A percentile compares a stretch with the other conserved stretches of the same genome.
Evolutionary conservation across 345 rosid species (phyloP).

Genomic region (Sonneratia alba): DNA sequence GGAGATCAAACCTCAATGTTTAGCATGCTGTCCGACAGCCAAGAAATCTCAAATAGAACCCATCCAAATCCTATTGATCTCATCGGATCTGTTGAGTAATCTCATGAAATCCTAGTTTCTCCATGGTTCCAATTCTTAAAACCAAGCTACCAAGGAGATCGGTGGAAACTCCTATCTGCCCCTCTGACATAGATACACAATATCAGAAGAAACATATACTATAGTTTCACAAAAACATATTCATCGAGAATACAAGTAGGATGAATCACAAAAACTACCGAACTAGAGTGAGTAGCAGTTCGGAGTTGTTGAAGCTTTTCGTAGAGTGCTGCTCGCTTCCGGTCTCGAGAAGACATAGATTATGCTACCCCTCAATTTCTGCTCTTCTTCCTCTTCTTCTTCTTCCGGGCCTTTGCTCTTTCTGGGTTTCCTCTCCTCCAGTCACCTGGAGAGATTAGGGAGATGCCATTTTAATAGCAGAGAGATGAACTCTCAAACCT

Average conservation of each 20-base stretch:
- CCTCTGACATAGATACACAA: background rate
- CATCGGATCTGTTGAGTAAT: background rate
- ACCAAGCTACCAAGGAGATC: background rate
- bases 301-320: constrained; percentile 36
- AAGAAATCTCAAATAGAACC: background rate
- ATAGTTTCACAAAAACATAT: background rate
- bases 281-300: constrained; percentile 32
- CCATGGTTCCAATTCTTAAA: background rate
- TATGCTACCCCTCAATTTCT: background rate
- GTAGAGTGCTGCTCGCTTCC: constrained; percentile 27
- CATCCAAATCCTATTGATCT: background rate
- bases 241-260: background rate
- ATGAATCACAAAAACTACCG: constrained; percentile 21
- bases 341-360: constrained; percentile 28
- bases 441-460: constrained; percentile 1
- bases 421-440: background rate
- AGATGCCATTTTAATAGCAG: constrained; percentile 6
- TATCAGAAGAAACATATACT: background rate
- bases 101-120: too few relatives aligned
- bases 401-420: background rate
- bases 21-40: too few relatives aligned
- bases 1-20: too few relatives aligned
- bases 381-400: background rate
- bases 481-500: constrained; percentile 10
- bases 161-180: background rate